These are phyloP conservation scores for Pleurotus tuoliensis DNA, from an alignment of 768 basidiomycete genomes.

Conservation along the genomic window DNA sequence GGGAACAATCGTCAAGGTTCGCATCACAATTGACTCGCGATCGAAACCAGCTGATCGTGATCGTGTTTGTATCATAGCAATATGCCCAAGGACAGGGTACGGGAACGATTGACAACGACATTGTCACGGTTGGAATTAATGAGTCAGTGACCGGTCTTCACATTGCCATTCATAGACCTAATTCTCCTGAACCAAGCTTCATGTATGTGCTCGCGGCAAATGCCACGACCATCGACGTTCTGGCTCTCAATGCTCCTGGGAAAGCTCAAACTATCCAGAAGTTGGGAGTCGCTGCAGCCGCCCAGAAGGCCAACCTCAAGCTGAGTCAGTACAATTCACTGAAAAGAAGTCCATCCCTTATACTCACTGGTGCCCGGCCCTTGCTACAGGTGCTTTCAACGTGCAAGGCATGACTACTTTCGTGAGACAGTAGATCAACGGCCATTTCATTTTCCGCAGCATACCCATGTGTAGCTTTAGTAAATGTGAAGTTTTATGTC, in stretches of 20 bases:
- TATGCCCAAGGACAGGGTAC: slow-evolving; percentile 30
- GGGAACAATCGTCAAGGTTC: slow-evolving; percentile 40
- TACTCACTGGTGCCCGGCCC: not conserved
- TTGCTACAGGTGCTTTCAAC: slow-evolving; percentile 23
- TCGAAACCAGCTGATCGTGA: too few relatives aligned
- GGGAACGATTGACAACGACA: slow-evolving; percentile 37
- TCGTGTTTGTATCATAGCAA: slow-evolving; percentile 22
- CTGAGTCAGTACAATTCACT: slow-evolving; percentile 24
- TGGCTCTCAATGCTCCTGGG: slow-evolving; percentile 36
- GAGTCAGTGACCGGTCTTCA: slow-evolving; percentile 18
- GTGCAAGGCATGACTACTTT: slow-evolving; percentile 34
- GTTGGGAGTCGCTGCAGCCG: slow-evolving; percentile 27
- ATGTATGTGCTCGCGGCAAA: slow-evolving; percentile 36
- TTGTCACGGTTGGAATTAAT: slow-evolving; percentile 31
- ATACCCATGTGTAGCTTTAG: too few relatives aligned
- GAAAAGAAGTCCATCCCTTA: not conserved
- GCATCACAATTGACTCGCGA: not conserved
- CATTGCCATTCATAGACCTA: not conserved
- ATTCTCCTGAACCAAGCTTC: slow-evolving; percentile 24
- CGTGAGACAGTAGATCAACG: slow-evolving; percentile 14
- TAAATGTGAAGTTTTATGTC: too few relatives aligned
- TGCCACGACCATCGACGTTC: slow-evolving; percentile 34
- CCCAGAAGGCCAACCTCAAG: slow-evolving; percentile 25
- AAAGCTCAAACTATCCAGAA: slow-evolving; percentile 25
- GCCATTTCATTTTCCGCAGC: too few relatives aligned